Evolutionary conservation across 192 early-diverging fungal species (phyloP), one percentile per base, ranked within the genome.

Genomic region (Physocladia obscura): DNA sequence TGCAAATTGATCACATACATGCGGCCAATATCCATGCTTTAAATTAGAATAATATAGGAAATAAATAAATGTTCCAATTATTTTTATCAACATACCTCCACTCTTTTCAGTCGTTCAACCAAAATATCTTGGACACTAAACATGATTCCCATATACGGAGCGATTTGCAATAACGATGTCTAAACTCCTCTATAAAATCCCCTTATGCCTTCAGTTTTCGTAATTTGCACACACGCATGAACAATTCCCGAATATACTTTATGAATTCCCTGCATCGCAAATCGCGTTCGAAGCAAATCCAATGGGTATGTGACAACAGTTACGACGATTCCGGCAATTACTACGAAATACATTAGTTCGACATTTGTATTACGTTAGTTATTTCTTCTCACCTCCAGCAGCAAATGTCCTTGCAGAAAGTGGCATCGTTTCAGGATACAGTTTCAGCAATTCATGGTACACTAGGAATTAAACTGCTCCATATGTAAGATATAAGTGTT

Each of bases 91-190:
- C n/a, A n/a, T n/a, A n/a, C n/a, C n/a, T n/a, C n/a, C n/a, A n/a
- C n/a, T n/a, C 22, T 58, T 48, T 8, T 29, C 37, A 40, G 48
- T 24, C 17, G 22, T 22, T 48, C 44, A 48, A 11, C 21, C 39
- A 67, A 29, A 92, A 73, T 27, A 70, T 64, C 86, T 71, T 93
- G 91, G 37, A 83, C 87, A 39, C 87, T 84, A 84, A 98, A 98
- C 72, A 94, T 85, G 15, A 95, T 79, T 17, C 94, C 94, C 93
- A 96, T 96, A 58, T 96, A 95, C 17, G 97, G 97, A 75, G 94
- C 90, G 31, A 98, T 94, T 77, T 95, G 93, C 15, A 91, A 74
- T 27, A 92, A 75, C 2, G 93, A 84, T 4, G 96, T 89, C 44
- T 85, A 77, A 44, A 95, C 71, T 0, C 96, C 96, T 39, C 89